Evolutionary conservation across 2,329 filamentous ascomycete genomes (phyloP).

Genomic region (Didymella arachidicola): DNA sequence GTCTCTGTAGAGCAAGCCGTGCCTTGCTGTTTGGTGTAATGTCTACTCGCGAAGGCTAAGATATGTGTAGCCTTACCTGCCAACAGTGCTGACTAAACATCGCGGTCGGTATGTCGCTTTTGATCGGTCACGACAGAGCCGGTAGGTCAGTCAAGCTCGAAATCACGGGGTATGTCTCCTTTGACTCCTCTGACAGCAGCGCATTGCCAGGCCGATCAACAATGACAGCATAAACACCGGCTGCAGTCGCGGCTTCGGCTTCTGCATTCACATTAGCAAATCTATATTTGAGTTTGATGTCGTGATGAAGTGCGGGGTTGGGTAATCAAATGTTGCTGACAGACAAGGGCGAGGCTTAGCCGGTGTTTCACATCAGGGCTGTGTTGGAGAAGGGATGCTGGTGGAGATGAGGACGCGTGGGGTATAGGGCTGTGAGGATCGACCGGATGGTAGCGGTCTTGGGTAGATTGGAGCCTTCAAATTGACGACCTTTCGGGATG

Average conservation of each 20-base stretch:
- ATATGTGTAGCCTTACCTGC: conserved; percentile 2
- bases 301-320: conserved; percentile 21
- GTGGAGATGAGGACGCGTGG: conserved; percentile 8
- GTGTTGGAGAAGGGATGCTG: conserved; percentile 6
- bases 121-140: neutral
- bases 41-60: neutral
- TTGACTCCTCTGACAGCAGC: conserved; percentile 54
- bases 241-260: conserved; percentile 55
- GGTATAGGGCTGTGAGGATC: conserved; percentile 12
- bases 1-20: neutral
- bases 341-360: conserved; percentile 14
- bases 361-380: conserved; percentile 18
- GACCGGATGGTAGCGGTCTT: conserved; percentile 22
- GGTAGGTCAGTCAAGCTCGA: conserved; percentile 51
- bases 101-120: neutral
- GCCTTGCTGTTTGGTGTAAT: neutral
- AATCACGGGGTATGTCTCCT: conserved; percentile 36
- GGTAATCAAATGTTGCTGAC: conserved; percentile 14
- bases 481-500: neutral
- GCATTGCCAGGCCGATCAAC: conserved; percentile 74
- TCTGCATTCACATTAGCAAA: conserved; percentile 44
- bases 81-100: neutral
- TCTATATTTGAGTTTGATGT: conserved; percentile 11
- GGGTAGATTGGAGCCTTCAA: conserved; percentile 3
- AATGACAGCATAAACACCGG: conserved; percentile 54